Conservation (phyloP, 768 basidiomycete species). For the Lactifluus pinguis region DNA sequence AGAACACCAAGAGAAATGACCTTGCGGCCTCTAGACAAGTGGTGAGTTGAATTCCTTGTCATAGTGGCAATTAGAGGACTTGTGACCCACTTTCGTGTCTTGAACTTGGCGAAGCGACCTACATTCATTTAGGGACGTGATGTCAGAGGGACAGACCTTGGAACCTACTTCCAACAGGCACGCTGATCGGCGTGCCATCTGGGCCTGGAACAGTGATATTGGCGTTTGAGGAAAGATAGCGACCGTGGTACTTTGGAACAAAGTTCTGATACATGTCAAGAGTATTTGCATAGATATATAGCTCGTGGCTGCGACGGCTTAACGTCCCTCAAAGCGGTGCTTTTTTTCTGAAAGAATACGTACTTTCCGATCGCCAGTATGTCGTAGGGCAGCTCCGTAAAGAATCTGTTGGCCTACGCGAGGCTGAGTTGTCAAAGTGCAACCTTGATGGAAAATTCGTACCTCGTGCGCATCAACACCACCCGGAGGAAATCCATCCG, state of each 20-base stretch:
- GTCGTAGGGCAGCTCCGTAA: constrained; percentile 70
- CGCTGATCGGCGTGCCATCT: constrained; percentile 28
- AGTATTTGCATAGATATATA: constrained; percentile 62
- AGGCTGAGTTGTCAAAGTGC: neutral
- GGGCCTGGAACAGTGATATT: constrained; percentile 64
- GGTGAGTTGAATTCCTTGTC: neutral
- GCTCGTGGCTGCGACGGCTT: constrained; percentile 51
- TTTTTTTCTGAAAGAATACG: constrained; percentile 22
- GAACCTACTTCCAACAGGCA: constrained; percentile 38
- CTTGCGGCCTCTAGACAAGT: constrained; percentile 42
- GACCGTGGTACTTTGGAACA: constrained; percentile 52
- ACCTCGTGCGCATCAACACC: constrained; percentile 69
- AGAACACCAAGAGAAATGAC: constrained; percentile 78
- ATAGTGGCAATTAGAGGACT: neutral
- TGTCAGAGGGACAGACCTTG: neutral
- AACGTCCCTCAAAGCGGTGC: neutral
- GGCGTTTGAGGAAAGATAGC: constrained; percentile 78
- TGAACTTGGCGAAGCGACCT: constrained; percentile 65
- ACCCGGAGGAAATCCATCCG: constrained; percentile 64
- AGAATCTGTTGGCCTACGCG: constrained; percentile 60
- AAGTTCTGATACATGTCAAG: constrained; percentile 69
- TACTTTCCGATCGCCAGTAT: constrained; percentile 79
- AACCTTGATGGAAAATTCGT: constrained; percentile 13
- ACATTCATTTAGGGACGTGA: neutral
- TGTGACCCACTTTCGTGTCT: constrained; percentile 50